phyloP scores from a whole-genome alignment of 805 yeast species.

The Lachancea thermotolerans region DNA sequence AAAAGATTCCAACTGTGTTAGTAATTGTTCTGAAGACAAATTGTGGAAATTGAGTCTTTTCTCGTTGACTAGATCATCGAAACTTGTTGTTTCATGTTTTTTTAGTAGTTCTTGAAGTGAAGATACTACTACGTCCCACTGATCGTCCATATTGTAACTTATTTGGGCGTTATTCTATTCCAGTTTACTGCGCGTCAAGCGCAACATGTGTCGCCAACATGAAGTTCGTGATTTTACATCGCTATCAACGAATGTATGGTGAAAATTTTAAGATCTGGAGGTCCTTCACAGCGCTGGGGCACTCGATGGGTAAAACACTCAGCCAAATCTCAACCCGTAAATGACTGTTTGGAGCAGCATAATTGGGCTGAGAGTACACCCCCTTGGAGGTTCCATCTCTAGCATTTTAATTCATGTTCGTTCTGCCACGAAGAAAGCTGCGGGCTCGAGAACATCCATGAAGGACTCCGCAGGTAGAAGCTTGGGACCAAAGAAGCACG shows the following conservation, averaged over 20 bases:
- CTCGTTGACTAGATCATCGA: constrained; percentile 36
- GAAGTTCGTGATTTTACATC: no score
- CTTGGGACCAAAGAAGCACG: constrained; percentile 83
- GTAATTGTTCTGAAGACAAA: constrained; percentile 36
- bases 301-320: neutral
- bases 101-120: constrained; percentile 64
- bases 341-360: constrained; percentile 6
- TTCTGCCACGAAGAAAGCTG: constrained; percentile 88
- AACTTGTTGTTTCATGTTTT: constrained; percentile 47
- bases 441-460: constrained; percentile 91
- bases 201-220: no score
- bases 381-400: neutral
- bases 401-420: constrained; percentile 44
- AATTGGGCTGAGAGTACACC: neutral
- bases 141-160: constrained; percentile 41
- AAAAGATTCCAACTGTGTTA: constrained; percentile 36
- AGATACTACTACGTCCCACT: constrained; percentile 63
- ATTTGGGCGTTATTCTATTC: neutral
- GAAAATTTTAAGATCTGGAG: no score
- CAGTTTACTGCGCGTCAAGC: no score
- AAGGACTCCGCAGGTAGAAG: constrained; percentile 93
- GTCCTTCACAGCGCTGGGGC: neutral
- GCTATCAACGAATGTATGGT: no score
- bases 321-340: neutral
- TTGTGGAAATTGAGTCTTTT: constrained; percentile 29